These are phyloP conservation scores for Raffaelea albimanens DNA, from an alignment of 2,329 filamentous ascomycete species.

Conservation along the genomic window DNA sequence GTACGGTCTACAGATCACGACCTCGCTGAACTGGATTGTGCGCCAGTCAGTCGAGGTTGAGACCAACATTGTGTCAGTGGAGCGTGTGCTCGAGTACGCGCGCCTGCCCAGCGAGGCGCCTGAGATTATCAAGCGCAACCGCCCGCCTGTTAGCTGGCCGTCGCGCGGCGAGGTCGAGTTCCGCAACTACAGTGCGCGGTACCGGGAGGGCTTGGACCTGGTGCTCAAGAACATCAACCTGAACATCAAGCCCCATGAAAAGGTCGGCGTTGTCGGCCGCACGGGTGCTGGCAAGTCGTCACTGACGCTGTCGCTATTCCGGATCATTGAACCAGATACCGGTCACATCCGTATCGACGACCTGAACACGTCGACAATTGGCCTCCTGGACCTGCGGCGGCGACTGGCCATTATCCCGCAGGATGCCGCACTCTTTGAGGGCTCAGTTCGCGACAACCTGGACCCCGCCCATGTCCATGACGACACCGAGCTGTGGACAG, in stretches of 20 bases:
- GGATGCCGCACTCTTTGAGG: slow-evolving; percentile 80
- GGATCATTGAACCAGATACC: slow-evolving; percentile 80
- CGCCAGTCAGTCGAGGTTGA: slow-evolving; percentile 98
- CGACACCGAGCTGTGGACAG: slow-evolving; percentile 95
- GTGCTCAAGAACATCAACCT: slow-evolving; percentile 90
- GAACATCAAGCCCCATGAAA: slow-evolving; percentile 91
- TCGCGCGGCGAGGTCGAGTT: slow-evolving; percentile 81
- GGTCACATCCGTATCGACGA: slow-evolving; percentile 85
- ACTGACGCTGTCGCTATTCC: slow-evolving; percentile 83
- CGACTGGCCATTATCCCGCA: slow-evolving; percentile 95
- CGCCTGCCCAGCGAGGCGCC: slow-evolving; percentile 85
- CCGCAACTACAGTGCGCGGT: slow-evolving; percentile 88
- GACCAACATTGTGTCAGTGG: slow-evolving; percentile 98
- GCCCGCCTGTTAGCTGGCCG: slow-evolving; percentile 87
- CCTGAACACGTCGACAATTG: slow-evolving; percentile 83
- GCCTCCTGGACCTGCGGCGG: slow-evolving; percentile 76
- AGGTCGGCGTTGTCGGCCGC: slow-evolving; percentile 93
- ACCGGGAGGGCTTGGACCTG: slow-evolving; percentile 79
- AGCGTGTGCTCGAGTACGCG: slow-evolving; percentile 94
- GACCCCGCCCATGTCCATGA: slow-evolving; percentile 93
- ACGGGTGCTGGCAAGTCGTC: slow-evolving; percentile 96
- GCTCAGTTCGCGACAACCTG: slow-evolving; percentile 75
- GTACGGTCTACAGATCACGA: slow-evolving; percentile 93
- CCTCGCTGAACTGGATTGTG: slow-evolving; percentile 97
- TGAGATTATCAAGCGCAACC: slow-evolving; percentile 80